Evolutionary conservation across 2,329 filamentous ascomycete species (phyloP).

Genomic region (Colletotrichum sp.): DNA sequence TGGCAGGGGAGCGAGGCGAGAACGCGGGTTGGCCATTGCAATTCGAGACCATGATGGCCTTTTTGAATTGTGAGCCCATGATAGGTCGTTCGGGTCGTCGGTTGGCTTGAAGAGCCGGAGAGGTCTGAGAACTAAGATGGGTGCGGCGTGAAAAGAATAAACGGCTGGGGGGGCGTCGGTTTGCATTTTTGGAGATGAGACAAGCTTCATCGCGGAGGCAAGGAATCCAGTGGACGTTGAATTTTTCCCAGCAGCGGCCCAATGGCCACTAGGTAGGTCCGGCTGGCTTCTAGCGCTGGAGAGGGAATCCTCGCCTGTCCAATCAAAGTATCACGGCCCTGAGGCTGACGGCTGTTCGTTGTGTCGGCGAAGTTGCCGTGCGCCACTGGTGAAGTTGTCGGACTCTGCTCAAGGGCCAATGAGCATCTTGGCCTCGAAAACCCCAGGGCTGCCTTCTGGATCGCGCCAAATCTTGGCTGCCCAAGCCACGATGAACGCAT

Average conservation of each 20-base stretch:
- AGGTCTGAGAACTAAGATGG: background rate
- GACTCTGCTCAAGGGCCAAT: background rate
- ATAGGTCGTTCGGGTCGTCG: background rate
- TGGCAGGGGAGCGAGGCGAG: background rate
- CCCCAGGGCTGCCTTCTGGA: background rate
- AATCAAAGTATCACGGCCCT: background rate
- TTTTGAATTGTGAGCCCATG: background rate
- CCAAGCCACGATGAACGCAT: background rate
- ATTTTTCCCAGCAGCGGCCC: background rate
- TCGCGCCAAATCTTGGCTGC: background rate
- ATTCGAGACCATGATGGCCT: background rate
- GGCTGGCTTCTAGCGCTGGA: conserved; percentile 8
- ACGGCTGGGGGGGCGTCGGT: background rate
- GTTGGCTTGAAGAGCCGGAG: background rate
- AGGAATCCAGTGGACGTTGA: conserved; percentile 3
- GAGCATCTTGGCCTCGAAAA: background rate
- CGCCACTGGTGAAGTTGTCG: background rate
- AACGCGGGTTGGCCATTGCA: background rate
- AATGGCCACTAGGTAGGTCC: background rate
- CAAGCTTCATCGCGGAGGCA: background rate
- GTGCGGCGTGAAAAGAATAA: background rate
- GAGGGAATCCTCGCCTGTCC: background rate
- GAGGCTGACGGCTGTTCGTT: background rate
- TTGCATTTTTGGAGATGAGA: background rate
- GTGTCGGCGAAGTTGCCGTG: background rate